Conservation (phyloP, 1,139 yeast species). For the Suhomyces kunorum region DNA sequence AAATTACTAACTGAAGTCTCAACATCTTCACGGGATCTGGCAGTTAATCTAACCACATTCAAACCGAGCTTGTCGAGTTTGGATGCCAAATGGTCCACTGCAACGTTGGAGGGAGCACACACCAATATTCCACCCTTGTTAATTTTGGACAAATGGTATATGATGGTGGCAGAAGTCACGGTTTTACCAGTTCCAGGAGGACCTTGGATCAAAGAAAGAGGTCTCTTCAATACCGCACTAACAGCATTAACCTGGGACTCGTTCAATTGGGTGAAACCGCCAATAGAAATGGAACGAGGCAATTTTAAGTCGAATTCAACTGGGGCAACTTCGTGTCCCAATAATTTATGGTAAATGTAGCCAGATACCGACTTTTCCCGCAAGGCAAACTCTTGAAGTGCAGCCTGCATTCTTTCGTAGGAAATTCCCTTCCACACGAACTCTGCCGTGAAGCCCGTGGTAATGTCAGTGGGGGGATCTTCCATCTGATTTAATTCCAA, state of each 20-base stretch:
- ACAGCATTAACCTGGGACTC: conserved; percentile 81
- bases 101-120: conserved; percentile 95
- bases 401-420: conserved; percentile 81
- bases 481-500: conserved; percentile 57
- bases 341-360: conserved; percentile 72
- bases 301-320: conserved; percentile 59
- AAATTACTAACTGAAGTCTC: conserved; percentile 59
- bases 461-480: conserved; percentile 55
- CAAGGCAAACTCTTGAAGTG: conserved; percentile 71
- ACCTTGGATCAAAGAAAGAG: conserved; percentile 87
- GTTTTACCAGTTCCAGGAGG: conserved; percentile 99
- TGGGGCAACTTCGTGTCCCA: conserved; percentile 79
- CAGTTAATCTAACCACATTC: conserved; percentile 73
- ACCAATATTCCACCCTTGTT: conserved; percentile 66
- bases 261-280: conserved; percentile 70
- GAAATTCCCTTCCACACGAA: conserved; percentile 89
- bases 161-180: conserved; percentile 87
- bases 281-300: conserved; percentile 65
- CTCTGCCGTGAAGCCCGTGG: conserved; percentile 77
- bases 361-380: conserved; percentile 73
- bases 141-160: conserved; percentile 68
- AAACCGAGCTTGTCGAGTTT: conserved; percentile 69
- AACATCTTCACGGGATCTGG: conserved; percentile 80
- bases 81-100: conserved; percentile 86
- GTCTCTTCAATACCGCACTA: conserved; percentile 65